A percentile compares a stretch with the other conserved stretches of the same genome.
Evolutionary conservation across 495 filamentous ascomycete species (phyloP).

Genomic region (Poronia punctata): DNA sequence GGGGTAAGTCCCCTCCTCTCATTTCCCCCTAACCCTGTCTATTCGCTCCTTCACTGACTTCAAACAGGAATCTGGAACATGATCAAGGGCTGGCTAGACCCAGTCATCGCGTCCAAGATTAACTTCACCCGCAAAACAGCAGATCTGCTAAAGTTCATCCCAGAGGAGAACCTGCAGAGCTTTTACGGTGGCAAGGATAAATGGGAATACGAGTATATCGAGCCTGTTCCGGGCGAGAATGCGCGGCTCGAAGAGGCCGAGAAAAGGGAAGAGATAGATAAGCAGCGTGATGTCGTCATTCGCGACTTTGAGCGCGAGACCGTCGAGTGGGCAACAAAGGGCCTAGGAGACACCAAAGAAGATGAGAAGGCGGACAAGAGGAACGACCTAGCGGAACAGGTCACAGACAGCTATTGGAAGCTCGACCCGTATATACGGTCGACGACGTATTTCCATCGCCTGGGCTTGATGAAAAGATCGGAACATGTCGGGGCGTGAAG

Average conservation of each 20-base stretch:
- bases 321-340: neutral
- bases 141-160: conserved; percentile 6
- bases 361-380: neutral
- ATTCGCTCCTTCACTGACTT: neutral
- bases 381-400: neutral
- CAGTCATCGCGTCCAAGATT: conserved; percentile 10
- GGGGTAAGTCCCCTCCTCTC: conserved; percentile 1
- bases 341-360: neutral
- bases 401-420: conserved; percentile 4
- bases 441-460: conserved; percentile 4
- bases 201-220: conserved; percentile 7
- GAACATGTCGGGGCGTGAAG: too few species aligned
- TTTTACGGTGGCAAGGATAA: conserved; percentile 5
- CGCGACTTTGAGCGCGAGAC: conserved; percentile 5
- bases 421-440: conserved; percentile 9
- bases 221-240: conserved; percentile 6
- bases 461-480: too few species aligned
- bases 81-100: conserved; percentile 9
- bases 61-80: conserved; percentile 9
- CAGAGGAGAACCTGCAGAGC: conserved; percentile 3
- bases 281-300: neutral
- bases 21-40: neutral
- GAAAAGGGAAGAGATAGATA: conserved; percentile 1
- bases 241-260: neutral
- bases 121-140: conserved; percentile 6